A percentile compares a stretch with the other conserved stretches of the same genome.
phyloP scores from a whole-genome alignment of 192 early-diverging fungal genomes.

The Spizellomyces sp. region DNA sequence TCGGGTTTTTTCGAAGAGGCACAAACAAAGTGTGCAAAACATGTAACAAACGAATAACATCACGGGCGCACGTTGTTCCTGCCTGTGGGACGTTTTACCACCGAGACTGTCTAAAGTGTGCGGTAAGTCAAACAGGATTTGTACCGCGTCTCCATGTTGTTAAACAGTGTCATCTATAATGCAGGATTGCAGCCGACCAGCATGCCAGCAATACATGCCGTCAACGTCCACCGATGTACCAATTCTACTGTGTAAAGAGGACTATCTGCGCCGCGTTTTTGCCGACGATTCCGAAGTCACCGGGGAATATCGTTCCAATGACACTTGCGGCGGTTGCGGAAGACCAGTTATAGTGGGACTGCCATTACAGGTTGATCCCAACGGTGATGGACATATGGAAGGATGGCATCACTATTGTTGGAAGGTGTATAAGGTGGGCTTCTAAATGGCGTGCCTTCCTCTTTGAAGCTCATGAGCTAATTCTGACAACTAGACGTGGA shows the following conservation, averaged over 20 bases:
- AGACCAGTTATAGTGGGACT: background rate
- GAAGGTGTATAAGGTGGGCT: background rate
- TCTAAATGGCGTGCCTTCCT: background rate
- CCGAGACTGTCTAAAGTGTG: conserved; percentile 13
- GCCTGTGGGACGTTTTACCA: conserved; percentile 13
- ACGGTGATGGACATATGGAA: background rate
- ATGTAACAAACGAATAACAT: conserved; percentile 11
- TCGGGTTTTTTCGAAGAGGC: conserved; percentile 4
- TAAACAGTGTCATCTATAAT: background rate
- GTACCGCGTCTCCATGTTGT: background rate
- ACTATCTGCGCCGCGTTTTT: conserved; percentile 1
- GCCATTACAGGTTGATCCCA: conserved; percentile 9
- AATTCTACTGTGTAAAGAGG: conserved; percentile 5
- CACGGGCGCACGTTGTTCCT: conserved; percentile 4
- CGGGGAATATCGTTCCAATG: background rate
- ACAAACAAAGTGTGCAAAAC: conserved; percentile 5
- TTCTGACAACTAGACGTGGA: background rate
- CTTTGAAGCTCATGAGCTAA: background rate
- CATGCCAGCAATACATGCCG: conserved; percentile 9
- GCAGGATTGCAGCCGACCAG: conserved; percentile 9
- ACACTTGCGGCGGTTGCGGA: conserved; percentile 3
- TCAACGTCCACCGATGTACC: background rate
- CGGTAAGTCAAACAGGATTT: conserved; percentile 1
- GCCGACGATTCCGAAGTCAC: background rate
- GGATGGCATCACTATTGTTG: conserved; percentile 15